These are phyloP conservation scores for Ensete glaucum DNA, from an alignment of 176 grass and related monocot species.

Conservation along the genomic window DNA sequence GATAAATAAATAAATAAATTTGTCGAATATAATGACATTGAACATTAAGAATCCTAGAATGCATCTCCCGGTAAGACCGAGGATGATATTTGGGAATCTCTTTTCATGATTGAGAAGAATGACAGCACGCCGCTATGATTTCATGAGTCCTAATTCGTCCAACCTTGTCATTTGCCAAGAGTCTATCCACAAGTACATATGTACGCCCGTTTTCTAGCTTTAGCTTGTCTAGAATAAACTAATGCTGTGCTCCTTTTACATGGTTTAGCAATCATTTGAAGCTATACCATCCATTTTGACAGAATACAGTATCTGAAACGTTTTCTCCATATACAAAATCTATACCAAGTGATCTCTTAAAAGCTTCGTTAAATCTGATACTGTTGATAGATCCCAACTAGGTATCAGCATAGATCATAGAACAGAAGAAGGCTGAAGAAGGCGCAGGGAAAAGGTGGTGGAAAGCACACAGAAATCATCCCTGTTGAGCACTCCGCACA, in stretches of 20 bases:
- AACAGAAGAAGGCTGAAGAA: too few relatives aligned
- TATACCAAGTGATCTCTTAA: too few relatives aligned
- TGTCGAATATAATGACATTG: too few relatives aligned
- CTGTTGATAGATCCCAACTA: not conserved
- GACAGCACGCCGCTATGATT: conserved; percentile 1
- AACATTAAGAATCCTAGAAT: too few relatives aligned
- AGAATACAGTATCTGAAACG: too few relatives aligned
- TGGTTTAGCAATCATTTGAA: conserved; percentile 11
- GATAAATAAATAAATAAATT: too few relatives aligned
- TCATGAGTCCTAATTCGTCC: not conserved
- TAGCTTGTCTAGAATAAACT: not conserved
- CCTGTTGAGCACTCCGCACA: not conserved
- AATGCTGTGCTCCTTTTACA: conserved; percentile 10
- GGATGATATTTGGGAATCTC: too few relatives aligned
- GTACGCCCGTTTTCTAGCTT: conserved; percentile 5
- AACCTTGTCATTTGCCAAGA: not conserved
- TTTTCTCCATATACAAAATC: too few relatives aligned
- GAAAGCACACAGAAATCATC: not conserved
- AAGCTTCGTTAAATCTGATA: not conserved
- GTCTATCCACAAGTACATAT: not conserved
- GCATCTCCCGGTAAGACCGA: too few relatives aligned
- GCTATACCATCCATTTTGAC: conserved; percentile 10
- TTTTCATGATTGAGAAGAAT: not conserved
- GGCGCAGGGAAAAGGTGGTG: not conserved
- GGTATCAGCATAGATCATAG: not conserved